These are phyloP conservation scores for Alternaria infectoria DNA, from an alignment of 2,329 filamentous ascomycete species.

Conservation along the genomic window DNA sequence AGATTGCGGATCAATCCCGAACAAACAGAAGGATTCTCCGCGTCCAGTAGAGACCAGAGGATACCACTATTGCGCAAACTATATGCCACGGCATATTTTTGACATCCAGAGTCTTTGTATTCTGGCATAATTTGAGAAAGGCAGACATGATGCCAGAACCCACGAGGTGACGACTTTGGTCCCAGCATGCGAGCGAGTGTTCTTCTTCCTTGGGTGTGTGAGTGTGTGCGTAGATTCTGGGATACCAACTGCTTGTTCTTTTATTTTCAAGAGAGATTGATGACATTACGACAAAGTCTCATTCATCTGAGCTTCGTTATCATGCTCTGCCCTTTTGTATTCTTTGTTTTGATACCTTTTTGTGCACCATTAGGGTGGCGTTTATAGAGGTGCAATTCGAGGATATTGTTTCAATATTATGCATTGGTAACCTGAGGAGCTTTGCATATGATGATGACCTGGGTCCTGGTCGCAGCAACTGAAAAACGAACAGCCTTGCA, in stretches of 20 bases:
- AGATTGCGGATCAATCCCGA: background rate
- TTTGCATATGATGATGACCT: background rate
- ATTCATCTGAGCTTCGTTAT: constrained; percentile 4
- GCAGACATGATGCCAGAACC: background rate
- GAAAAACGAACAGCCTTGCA: background rate
- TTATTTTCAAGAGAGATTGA: constrained; percentile 9
- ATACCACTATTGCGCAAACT: constrained; percentile 9
- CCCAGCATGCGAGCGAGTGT: constrained; percentile 5
- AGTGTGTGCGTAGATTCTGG: constrained; percentile 23
- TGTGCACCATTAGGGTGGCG: constrained; percentile 32
- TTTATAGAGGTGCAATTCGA: constrained; percentile 36
- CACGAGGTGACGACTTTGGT: constrained; percentile 8
- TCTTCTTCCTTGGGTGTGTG: constrained; percentile 10
- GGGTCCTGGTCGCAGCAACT: background rate
- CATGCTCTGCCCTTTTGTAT: constrained; percentile 1
- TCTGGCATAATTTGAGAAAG: constrained; percentile 5
- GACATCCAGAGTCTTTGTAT: constrained; percentile 6
- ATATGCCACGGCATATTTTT: constrained; percentile 7
- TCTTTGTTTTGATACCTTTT: constrained; percentile 11
- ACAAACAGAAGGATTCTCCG: background rate
- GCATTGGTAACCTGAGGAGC: background rate
- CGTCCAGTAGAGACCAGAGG: background rate
- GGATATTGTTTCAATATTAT: background rate
- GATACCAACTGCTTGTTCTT: constrained; percentile 20
- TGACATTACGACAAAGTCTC: constrained; percentile 8